Evolutionary conservation across 2,329 filamentous ascomycete species (phyloP).

Genomic region (Penicillium sp.): DNA sequence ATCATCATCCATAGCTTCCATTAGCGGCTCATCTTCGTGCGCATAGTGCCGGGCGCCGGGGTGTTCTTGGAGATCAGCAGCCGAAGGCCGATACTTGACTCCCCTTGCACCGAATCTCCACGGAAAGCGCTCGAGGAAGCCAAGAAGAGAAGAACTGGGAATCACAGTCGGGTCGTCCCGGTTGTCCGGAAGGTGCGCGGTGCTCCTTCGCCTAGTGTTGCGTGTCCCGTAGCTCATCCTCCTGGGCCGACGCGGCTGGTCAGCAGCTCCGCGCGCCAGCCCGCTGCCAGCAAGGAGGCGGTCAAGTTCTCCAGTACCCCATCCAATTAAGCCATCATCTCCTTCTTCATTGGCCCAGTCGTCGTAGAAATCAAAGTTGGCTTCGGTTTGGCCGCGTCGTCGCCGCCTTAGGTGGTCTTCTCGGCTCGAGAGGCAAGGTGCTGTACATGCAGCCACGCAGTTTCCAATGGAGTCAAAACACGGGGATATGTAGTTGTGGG

Average conservation of each 20-base stretch:
- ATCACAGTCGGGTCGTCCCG: slow-evolving; percentile 79
- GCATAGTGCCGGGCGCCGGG: slow-evolving; percentile 56
- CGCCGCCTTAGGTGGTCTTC: slow-evolving; percentile 73
- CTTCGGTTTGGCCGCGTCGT: slow-evolving; percentile 69
- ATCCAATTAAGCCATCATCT: slow-evolving; percentile 65
- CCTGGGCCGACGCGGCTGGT: slow-evolving; percentile 70
- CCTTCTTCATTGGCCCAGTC: slow-evolving; percentile 77
- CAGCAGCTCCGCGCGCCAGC: slow-evolving; percentile 40
- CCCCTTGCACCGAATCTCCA: slow-evolving; percentile 79
- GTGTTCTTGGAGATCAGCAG: slow-evolving; percentile 85
- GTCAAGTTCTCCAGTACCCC: slow-evolving; percentile 84
- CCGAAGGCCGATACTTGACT: slow-evolving; percentile 83
- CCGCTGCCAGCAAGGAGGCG: slow-evolving; percentile 71
- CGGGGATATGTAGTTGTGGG: slow-evolving; percentile 79
- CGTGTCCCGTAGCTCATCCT: slow-evolving; percentile 89
- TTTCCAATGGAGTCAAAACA: slow-evolving; percentile 69
- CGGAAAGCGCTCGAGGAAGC: slow-evolving; percentile 79
- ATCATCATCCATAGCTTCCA: slow-evolving; percentile 60
- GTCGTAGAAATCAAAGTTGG: slow-evolving; percentile 95
- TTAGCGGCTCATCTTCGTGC: slow-evolving; percentile 68
- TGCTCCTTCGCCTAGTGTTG: slow-evolving; percentile 59
- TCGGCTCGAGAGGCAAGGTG: slow-evolving; percentile 65
- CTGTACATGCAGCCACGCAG: slow-evolving; percentile 68
- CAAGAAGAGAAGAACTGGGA: slow-evolving; percentile 78
- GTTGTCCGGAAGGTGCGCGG: slow-evolving; percentile 51